phyloP scores from a whole-genome alignment of 208 protist species.

The Porcisia hertigi region DNA sequence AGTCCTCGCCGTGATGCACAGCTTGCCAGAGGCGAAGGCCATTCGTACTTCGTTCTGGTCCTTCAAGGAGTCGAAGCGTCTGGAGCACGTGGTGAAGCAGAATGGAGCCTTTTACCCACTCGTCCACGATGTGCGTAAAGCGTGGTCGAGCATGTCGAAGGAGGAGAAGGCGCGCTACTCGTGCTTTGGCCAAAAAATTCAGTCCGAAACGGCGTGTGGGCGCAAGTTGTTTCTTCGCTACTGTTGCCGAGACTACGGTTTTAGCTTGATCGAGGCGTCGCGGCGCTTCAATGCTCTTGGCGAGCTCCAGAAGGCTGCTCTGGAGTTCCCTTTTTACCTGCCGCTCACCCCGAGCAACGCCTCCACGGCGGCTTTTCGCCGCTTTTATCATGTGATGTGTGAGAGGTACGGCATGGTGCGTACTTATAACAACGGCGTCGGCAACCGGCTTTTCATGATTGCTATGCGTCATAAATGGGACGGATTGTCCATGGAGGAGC shows the following conservation, averaged over 20 bases:
- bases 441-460: constrained; percentile 61
- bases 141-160: constrained; percentile 40
- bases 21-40: constrained; percentile 62
- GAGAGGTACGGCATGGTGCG: constrained; percentile 52
- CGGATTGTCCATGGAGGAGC: constrained; percentile 51
- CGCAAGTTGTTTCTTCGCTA: constrained; percentile 64
- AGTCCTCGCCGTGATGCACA: constrained; percentile 48
- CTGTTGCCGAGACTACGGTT: constrained; percentile 78
- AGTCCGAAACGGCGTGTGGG: constrained; percentile 37
- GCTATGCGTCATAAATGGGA: constrained; percentile 74
- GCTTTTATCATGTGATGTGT: constrained; percentile 71
- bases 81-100: constrained; percentile 39
- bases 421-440: constrained; percentile 15
- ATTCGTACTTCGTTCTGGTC: constrained; percentile 37
- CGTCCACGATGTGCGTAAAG: not conserved
- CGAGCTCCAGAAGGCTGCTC: constrained; percentile 72
- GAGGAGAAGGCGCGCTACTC: constrained; percentile 54
- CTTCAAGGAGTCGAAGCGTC: constrained; percentile 34
- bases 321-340: constrained; percentile 82
- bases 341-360: constrained; percentile 43
- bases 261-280: constrained; percentile 42
- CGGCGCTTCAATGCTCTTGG: constrained; percentile 43
- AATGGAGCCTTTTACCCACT: constrained; percentile 38
- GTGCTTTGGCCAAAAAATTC: constrained; percentile 45
- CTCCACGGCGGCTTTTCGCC: constrained; percentile 40